Evolutionary conservation across 108 stramenopile genomes (phyloP).

Genomic region (Conticribra guillardii): DNA sequence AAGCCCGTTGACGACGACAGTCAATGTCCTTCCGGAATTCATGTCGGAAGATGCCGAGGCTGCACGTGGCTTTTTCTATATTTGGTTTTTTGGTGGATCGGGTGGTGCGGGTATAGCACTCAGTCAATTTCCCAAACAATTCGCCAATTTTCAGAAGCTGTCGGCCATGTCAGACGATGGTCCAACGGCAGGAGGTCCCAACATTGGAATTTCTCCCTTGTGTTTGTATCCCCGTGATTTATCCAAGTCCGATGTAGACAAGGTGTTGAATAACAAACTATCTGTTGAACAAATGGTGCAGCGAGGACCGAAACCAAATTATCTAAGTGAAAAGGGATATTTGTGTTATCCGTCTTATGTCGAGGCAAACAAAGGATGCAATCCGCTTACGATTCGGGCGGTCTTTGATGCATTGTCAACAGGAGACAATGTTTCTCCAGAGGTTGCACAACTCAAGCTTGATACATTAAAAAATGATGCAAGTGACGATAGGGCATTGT

Average conservation of each 20-base stretch:
- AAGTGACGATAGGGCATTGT: slow-evolving; percentile 20
- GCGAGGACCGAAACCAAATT: slow-evolving; percentile 67
- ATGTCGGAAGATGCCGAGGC: slow-evolving; percentile 21
- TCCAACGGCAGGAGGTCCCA: slow-evolving; percentile 56
- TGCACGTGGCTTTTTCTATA: slow-evolving; percentile 42
- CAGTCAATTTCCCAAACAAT: slow-evolving; percentile 67
- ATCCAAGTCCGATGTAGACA: slow-evolving; percentile 54
- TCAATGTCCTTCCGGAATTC: slow-evolving; percentile 35
- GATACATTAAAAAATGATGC: slow-evolving; percentile 56
- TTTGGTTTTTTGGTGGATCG: slow-evolving; percentile 78
- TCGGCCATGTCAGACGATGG: slow-evolving; percentile 46
- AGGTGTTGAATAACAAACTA: slow-evolving; percentile 61
- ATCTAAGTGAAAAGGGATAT: slow-evolving; percentile 65
- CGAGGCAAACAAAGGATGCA: slow-evolving; percentile 54
- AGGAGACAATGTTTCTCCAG: slow-evolving; percentile 56
- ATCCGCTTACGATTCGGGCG: slow-evolving; percentile 77
- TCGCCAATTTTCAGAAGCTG: slow-evolving; percentile 44
- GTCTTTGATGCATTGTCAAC: slow-evolving; percentile 72
- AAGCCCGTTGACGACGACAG: not conserved
- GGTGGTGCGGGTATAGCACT: slow-evolving; percentile 65
- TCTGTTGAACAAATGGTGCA: slow-evolving; percentile 67
- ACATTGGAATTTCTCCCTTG: slow-evolving; percentile 61
- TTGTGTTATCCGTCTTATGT: slow-evolving; percentile 63
- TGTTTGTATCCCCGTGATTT: slow-evolving; percentile 74
- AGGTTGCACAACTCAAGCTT: slow-evolving; percentile 60